Base-by-base conservation (phyloP, 257 asterid species). In the Rehmannia glutinosa region DNA sequence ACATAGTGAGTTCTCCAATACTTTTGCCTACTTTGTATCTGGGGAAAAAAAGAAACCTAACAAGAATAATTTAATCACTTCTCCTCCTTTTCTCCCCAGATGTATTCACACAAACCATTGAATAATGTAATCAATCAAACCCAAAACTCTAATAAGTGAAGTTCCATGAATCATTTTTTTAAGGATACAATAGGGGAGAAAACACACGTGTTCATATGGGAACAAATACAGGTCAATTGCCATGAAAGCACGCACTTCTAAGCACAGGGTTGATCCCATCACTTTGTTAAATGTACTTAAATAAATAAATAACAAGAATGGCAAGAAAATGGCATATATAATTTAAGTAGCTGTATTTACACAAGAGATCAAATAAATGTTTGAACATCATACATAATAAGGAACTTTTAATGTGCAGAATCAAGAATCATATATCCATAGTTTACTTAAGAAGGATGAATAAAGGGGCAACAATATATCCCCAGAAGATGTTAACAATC, bases 321-420 rank as follows among this genome's bases (percentile, higher is more conserved):
- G 4, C 35, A 56, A 5, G 28, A 23, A 35, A 20, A 38, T 20
- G 16, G 7, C 43, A 50, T 28, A 9, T 8, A 25, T 35, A 27
- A 10, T 45, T 49, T 32, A 25, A 38, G 43, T 35, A n/a, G 52
- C 30, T 38, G 55, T 62, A 55, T 74, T 24, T 75, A 54, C 79
- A 74, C 71, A 55, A 63, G 64, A 56, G 39, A 57, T 46, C 68
- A 43, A 36, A 75, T 45, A 69, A 69, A 57, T 55, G 69, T 69
- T 63, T 55, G 55, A 65, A 27, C 33, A 61, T 49, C 56, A 51
- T 16, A 69, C 24, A n/a, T 16, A 13, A n/a, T n/a, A 25, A 59
- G n/a, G 21, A 54, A 54, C 33, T 36, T 65, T 50, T 39, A 24
- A 58, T 36, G 68, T 13, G 73, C 70, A 42, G 54, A 61, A 53